Percentiles rank a stretch among this genome's conserved stretches.
These are phyloP conservation scores for Gaertneriomyces semiglobifer DNA, from an alignment of 192 early-diverging fungal genomes.

Conservation along the genomic window DNA sequence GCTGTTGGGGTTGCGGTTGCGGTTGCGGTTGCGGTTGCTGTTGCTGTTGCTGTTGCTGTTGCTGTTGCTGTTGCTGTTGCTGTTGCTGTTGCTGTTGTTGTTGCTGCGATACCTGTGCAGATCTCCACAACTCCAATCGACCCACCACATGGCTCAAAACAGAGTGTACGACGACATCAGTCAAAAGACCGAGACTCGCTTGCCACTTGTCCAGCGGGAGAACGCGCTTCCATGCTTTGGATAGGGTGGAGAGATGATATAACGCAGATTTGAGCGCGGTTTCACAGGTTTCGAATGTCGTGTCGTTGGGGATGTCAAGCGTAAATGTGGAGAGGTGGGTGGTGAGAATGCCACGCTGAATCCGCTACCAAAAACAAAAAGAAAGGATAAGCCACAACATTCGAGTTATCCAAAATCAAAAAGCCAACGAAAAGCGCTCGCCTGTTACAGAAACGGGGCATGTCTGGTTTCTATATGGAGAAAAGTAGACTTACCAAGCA, in stretches of 20 bases:
- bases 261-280: conserved; percentile 50
- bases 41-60: too few relatives aligned
- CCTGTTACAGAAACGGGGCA: not conserved
- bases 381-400: not conserved
- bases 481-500: conserved; percentile 46
- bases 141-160: too few relatives aligned
- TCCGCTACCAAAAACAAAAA: not conserved
- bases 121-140: too few relatives aligned
- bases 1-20: too few relatives aligned
- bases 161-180: too few relatives aligned
- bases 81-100: too few relatives aligned
- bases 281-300: conserved; percentile 48
- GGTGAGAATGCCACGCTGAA: not conserved
- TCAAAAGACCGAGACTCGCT: too few relatives aligned
- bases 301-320: conserved; percentile 36
- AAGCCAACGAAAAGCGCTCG: not conserved
- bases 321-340: not conserved
- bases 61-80: too few relatives aligned
- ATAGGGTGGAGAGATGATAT: conserved; percentile 43
- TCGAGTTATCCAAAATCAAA: not conserved
- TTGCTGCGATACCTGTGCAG: too few relatives aligned
- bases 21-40: too few relatives aligned
- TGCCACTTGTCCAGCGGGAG: conserved; percentile 23
- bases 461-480: not conserved
- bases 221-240: conserved; percentile 50